phyloP scores from a whole-genome alignment of 2,329 filamentous ascomycete species.

The Talaromyces sp. region DNA sequence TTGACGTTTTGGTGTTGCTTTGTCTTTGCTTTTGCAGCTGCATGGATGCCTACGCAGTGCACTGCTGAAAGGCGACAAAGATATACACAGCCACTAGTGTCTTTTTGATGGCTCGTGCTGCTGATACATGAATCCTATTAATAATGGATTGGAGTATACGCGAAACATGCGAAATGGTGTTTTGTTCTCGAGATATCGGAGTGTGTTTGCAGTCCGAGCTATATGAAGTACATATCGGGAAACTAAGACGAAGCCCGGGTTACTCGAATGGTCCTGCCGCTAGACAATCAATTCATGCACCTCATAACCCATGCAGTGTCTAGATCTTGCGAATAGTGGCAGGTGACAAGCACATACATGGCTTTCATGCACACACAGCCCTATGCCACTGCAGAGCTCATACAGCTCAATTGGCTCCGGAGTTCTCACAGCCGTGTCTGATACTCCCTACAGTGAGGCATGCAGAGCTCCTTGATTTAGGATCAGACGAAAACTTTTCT shows the following conservation, averaged over 20 bases:
- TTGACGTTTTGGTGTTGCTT: constrained; percentile 1
- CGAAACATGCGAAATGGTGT: neutral
- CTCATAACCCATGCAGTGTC: neutral
- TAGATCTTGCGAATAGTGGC: neutral
- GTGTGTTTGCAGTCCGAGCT: neutral
- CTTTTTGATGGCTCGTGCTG: neutral
- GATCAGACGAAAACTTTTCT: neutral
- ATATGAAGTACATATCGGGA: neutral
- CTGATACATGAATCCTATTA: neutral
- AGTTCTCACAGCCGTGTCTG: neutral
- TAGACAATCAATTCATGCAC: neutral
- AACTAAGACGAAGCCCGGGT: neutral
- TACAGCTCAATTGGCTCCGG: neutral
- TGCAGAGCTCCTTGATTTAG: neutral
- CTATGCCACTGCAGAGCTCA: neutral
- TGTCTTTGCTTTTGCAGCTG: constrained; percentile 1
- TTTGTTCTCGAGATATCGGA: neutral
- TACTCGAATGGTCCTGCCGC: neutral
- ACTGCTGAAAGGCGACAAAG: neutral
- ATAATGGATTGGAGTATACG: neutral
- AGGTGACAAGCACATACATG: neutral
- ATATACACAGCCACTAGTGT: constrained; percentile 1
- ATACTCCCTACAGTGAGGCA: neutral
- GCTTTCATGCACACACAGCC: constrained; percentile 8
- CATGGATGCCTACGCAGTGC: neutral